These are phyloP conservation scores for Drechslera avenae DNA, from an alignment of 2,329 filamentous ascomycete genomes.

Conservation along the genomic window DNA sequence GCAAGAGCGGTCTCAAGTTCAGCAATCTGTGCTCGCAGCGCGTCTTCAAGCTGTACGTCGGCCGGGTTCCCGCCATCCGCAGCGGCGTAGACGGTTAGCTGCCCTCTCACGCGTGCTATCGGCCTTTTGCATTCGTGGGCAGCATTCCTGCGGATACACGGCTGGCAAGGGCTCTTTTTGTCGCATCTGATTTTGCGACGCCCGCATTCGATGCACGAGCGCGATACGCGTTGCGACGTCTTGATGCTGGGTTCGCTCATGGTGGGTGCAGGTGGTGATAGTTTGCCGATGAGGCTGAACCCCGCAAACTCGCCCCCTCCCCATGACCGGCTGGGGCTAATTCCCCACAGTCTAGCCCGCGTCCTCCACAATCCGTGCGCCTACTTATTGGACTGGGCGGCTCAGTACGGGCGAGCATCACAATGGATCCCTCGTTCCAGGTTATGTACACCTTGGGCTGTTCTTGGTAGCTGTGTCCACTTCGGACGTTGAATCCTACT, in stretches of 20 bases:
- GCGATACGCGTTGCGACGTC: slow-evolving; percentile 14
- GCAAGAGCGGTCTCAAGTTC: slow-evolving; percentile 18
- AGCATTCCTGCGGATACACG: slow-evolving; percentile 15
- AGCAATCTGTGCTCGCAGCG: slow-evolving; percentile 16
- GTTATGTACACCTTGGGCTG: not conserved
- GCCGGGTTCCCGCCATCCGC: slow-evolving; percentile 4
- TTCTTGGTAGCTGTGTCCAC: not conserved
- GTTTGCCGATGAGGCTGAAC: slow-evolving; percentile 5
- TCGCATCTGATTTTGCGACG: slow-evolving; percentile 21
- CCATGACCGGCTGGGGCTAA: not conserved
- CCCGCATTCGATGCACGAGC: slow-evolving; percentile 17
- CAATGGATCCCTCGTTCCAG: not conserved
- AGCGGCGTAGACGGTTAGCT: slow-evolving; percentile 14
- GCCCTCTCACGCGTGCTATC: slow-evolving; percentile 18
- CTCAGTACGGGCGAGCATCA: slow-evolving; percentile 13
- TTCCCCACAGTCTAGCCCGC: slow-evolving; percentile 12
- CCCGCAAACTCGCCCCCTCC: slow-evolving; percentile 4
- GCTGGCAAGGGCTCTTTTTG: slow-evolving; percentile 16
- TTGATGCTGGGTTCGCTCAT: slow-evolving; percentile 16
- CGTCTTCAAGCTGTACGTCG: slow-evolving; percentile 8
- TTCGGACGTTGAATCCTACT: not conserved
- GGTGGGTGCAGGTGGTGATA: slow-evolving; percentile 4
- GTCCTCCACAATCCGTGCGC: slow-evolving; percentile 17
- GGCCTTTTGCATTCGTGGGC: slow-evolving; percentile 15
- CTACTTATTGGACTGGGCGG: slow-evolving; percentile 14